phyloP scores from a whole-genome alignment of 768 basidiomycete genomes.

The Suillus hirtellus region DNA sequence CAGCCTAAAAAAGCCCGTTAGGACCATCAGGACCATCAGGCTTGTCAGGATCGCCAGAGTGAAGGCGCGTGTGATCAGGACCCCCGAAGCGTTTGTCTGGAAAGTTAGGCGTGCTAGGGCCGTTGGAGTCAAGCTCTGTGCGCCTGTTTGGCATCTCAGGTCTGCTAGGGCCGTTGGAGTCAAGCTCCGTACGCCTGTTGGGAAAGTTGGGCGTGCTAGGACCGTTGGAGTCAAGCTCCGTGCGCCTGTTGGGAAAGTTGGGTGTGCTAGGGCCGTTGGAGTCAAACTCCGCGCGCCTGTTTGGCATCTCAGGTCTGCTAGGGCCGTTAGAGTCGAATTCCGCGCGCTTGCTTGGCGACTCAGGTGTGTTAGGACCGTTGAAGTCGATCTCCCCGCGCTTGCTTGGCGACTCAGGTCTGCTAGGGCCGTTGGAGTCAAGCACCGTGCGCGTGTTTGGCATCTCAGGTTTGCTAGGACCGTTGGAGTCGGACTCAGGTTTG shows the following conservation, averaged over 20 bases:
- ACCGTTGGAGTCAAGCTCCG: background rate
- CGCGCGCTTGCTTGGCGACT: background rate
- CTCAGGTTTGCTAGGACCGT: background rate
- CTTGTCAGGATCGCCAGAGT: background rate
- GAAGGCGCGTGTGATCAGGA: too few relatives aligned
- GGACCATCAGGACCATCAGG: background rate
- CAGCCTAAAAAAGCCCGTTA: background rate
- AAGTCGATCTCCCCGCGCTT: background rate
- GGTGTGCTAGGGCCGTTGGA: background rate
- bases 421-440: background rate
- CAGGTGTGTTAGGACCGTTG: background rate
- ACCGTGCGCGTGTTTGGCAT: background rate
- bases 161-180: background rate
- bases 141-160: background rate
- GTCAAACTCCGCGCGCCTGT: too few relatives aligned
- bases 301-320: background rate
- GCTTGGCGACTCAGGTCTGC: background rate
- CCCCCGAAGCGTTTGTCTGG: background rate
- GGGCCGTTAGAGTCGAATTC: background rate
- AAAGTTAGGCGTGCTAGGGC: background rate
- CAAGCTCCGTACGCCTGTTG: background rate
- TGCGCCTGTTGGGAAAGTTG: background rate
- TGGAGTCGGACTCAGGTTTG: background rate
- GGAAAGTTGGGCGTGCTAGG: background rate
- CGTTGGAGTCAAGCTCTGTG: background rate